phyloP scores from a whole-genome alignment of 208 protist genomes.

The Acanthamoeba culbertsoni region DNA sequence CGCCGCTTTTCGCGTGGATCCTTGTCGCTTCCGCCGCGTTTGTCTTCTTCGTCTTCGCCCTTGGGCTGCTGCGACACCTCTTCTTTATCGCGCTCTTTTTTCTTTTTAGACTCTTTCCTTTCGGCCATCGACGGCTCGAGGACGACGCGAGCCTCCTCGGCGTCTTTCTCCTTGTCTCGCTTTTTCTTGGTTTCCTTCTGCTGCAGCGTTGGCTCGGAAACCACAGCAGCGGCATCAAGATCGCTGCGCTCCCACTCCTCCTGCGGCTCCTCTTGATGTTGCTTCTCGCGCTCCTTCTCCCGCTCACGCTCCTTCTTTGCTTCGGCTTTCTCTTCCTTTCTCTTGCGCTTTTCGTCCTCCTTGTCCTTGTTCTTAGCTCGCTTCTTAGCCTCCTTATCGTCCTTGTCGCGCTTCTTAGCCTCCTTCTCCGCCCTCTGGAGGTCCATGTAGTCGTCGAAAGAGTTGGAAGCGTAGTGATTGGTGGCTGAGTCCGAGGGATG shows the following conservation, averaged over 20 bases:
- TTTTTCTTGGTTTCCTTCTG: not conserved
- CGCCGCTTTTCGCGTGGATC: conserved; percentile 47
- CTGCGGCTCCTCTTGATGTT: not conserved
- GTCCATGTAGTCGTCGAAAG: too few relatives aligned
- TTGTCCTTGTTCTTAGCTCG: not conserved
- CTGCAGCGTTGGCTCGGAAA: not conserved
- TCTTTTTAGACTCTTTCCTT: conserved; percentile 53
- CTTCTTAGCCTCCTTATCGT: too few relatives aligned
- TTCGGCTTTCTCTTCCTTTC: not conserved
- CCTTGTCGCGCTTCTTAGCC: not conserved
- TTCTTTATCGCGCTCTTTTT: conserved; percentile 51
- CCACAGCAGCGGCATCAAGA: not conserved
- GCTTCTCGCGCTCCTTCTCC: not conserved
- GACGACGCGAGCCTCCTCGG: not conserved
- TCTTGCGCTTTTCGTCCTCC: not conserved
- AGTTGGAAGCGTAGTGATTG: too few relatives aligned
- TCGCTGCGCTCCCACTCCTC: not conserved
- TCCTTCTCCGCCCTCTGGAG: too few relatives aligned
- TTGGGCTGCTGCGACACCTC: not conserved
- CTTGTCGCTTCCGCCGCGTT: conserved; percentile 6
- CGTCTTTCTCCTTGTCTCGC: not conserved
- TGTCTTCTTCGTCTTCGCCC: not conserved
- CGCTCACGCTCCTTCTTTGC: not conserved
- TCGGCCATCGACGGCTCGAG: not conserved
- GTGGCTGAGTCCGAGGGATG: too few relatives aligned